Conservation (phyloP, 2,329 filamentous ascomycete genomes). For the Knoxdaviesia proteae region DNA sequence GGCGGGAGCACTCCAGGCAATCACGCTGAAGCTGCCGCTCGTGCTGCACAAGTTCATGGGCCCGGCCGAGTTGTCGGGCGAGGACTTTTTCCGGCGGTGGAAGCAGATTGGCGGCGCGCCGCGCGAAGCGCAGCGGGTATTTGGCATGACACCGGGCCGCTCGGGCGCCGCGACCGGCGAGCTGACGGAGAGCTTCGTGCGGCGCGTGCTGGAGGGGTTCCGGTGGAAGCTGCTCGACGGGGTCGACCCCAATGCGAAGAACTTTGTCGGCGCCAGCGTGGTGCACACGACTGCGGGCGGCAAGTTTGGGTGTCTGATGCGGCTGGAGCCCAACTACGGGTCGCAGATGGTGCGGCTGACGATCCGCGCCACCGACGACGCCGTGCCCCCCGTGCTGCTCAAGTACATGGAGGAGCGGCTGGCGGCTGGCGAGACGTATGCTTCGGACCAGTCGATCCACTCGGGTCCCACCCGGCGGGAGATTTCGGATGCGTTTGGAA, state of each 20-base stretch:
- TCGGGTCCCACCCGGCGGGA: constrained; percentile 23
- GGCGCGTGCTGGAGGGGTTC: constrained; percentile 60
- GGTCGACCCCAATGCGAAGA: constrained; percentile 83
- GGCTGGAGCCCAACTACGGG: constrained; percentile 83
- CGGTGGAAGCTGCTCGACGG: constrained; percentile 69
- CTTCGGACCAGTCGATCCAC: constrained; percentile 13
- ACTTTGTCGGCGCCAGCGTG: constrained; percentile 81
- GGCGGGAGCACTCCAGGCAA: constrained; percentile 75
- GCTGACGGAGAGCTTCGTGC: constrained; percentile 50
- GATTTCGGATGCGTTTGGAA: constrained; percentile 33
- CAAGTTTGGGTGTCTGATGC: constrained; percentile 84
- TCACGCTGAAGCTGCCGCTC: constrained; percentile 79
- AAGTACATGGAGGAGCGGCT: constrained; percentile 78
- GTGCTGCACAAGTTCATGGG: constrained; percentile 95
- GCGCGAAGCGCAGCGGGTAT: constrained; percentile 74
- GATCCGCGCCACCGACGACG: constrained; percentile 81
- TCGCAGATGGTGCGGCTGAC: constrained; percentile 89
- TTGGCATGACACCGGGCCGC: constrained; percentile 36
- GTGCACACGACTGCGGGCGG: constrained; percentile 63
- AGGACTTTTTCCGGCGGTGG: constrained; percentile 98
- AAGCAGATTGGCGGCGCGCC: constrained; percentile 87
- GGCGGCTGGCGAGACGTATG: constrained; percentile 26
- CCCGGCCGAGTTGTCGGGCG: constrained; percentile 59
- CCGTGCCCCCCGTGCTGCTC: constrained; percentile 57
- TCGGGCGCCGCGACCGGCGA: constrained; percentile 33